Base-by-base conservation (phyloP, 495 filamentous ascomycete genomes). In the Polyplosphaeria fusca region DNA sequence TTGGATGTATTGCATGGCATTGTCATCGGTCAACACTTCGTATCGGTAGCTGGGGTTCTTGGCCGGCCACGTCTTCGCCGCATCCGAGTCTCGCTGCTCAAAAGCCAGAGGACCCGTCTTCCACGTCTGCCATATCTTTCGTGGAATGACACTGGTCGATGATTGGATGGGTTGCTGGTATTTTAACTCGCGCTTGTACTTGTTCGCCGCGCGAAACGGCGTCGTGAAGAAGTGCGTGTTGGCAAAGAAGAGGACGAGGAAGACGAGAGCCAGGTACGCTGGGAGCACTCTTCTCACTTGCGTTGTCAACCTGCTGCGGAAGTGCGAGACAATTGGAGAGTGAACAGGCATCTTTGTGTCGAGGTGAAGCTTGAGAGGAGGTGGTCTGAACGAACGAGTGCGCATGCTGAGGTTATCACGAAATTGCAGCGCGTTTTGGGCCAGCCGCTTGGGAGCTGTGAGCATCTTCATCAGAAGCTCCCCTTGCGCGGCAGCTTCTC, bases 101-200 rank as follows among this genome's bases (percentile, higher is more conserved):
- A 85, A 82, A 0, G 69, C 67, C 30, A 84, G 70, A 4, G 82
- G 76, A 61, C 79, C 74, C 26, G 81, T 76, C 65, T 85, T 84
- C 83, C 83, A 86, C 9, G 80, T 79, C 67, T 86, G 83, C 83
- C 83, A 86, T 55, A 86, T 82, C 64, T 82, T 82, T 26, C 65
- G 63, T 13, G 77, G 77, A 46, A 80, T 76, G 25, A 55, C 25
- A 18, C 47, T 43, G 13, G n/a, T 47, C 40, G 28, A 16, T 19
- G 37, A 44, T 54, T 47, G 41, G 43, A 35, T 44, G 46, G 39
- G 48, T 35, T 26, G 50, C 54, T 35, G 65, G 53, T 58, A 61
- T 22, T 37, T 42, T 26, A 55, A 40, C 19, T 61, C 58, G n/a
- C 58, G 50, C 32, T 55, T 61, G 45, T 61, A 61, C 44, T 55